Evolutionary conservation across 2,329 filamentous ascomycete genomes (phyloP), one percentile per base, ranked within the genome.

Genomic region (Cadophora gregata): DNA sequence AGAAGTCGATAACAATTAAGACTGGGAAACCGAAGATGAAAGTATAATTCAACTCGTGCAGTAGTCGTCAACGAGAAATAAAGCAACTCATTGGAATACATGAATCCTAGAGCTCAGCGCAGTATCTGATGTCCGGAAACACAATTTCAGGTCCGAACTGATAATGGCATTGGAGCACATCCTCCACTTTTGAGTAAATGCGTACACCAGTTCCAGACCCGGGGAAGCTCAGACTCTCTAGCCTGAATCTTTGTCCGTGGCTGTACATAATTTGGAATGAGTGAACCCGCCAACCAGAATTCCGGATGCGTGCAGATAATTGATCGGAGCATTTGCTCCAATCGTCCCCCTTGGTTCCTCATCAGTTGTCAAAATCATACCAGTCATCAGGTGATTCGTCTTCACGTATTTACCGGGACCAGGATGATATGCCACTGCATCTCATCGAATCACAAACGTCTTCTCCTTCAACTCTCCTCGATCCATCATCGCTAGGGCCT

Each of bases 401-500:
- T 47, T 21, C 42, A 12, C 31, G 31, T 12, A 36, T 12, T 36
- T 36, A 5, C 12, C 36, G 36, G 8, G 12, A 9, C 6, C 4
- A 16, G 14, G 36, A 42, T 3, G 3, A 12, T 42, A 33, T 42
- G 36, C 36, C 36, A 42, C 16, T 42, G 8, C 36, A 7, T n/a
- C 42, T 47, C 42, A 47, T 7, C n/a, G 42, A 47, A 47, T 21
- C 42, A 21, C 42, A 47, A 47, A 47, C 7, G 42, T 47, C 42
- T 21, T 47, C 42, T 47, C 42, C 4, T 2, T 47, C 42, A 47
- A 47, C 19, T 47, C 42, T 10, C 42, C 42, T 21, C 42, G 42
- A 19, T 47, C 42, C 42, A 47, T 47, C 42, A 47, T 47, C 42
- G 42, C 42, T 4, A 47, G n/a, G 42, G 50, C 50, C 50, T 53